Evolutionary conservation across 139 green algal species (phyloP).

Genomic region (Diplosphaera chodatii): DNA sequence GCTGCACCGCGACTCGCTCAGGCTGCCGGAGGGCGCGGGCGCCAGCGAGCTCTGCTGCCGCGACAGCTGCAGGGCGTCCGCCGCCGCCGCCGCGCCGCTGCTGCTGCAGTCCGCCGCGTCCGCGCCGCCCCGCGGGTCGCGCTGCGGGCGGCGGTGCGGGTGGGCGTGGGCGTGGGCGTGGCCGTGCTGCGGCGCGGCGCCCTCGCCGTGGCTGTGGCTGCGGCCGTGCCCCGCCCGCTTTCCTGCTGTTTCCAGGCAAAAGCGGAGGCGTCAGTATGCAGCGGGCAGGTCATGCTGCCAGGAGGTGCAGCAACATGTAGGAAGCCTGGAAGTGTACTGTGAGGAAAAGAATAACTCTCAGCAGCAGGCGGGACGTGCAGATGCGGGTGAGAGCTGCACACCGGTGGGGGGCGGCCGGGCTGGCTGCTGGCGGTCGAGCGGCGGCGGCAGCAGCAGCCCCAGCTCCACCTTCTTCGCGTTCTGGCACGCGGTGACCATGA

Average conservation of each 20-base stretch:
- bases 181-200: not conserved
- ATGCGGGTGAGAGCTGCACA: too few species aligned
- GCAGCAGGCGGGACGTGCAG: too few species aligned
- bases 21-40: not conserved
- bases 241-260: not conserved
- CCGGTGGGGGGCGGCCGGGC: too few species aligned
- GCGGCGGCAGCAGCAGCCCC: conserved; percentile 1
- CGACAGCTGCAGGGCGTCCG: not conserved
- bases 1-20: not conserved
- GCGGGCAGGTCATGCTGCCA: too few species aligned
- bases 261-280: too few species aligned
- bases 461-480: conserved; percentile 16
- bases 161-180: not conserved
- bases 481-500: conserved; percentile 48
- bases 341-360: too few species aligned
- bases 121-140: not conserved
- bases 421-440: not conserved
- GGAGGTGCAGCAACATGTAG: too few species aligned
- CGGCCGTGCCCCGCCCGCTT: not conserved
- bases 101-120: not conserved
- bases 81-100: not conserved
- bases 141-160: not conserved
- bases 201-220: not conserved
- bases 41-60: not conserved
- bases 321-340: too few species aligned